Percentiles rank a stretch among this genome's conserved stretches.
Conservation (phyloP, 306 rosid species). For the Trifolium pratense region DNA sequence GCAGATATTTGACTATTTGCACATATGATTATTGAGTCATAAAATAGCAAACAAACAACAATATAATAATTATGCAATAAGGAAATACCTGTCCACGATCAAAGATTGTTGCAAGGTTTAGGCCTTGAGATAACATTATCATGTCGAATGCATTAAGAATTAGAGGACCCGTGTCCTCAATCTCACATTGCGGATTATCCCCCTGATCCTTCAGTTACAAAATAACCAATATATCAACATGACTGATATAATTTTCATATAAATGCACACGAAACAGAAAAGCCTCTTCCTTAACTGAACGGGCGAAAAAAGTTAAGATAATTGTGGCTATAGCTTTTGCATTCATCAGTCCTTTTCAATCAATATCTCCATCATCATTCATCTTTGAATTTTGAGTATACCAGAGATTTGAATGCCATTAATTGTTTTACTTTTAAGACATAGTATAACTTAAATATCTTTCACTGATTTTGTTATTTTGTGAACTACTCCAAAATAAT, state of each 20-base stretch:
- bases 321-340: slow-evolving; percentile 20
- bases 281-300: slow-evolving; percentile 5
- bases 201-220: slow-evolving; percentile 63
- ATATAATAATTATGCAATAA: slow-evolving; percentile 1
- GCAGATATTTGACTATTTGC: slow-evolving; percentile 1
- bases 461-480: slow-evolving; percentile 28
- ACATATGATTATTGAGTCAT: slow-evolving; percentile 18
- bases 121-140: slow-evolving; percentile 86
- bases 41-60: slow-evolving; percentile 18
- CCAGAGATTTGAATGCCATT: slow-evolving; percentile 1
- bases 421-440: slow-evolving; percentile 5
- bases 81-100: slow-evolving; percentile 76
- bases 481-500: slow-evolving; percentile 3
- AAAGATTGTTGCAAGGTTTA: slow-evolving; percentile 77
- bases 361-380: slow-evolving; percentile 4
- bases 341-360: slow-evolving; percentile 13
- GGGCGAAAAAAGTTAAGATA: slow-evolving; percentile 4
- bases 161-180: slow-evolving; percentile 69
- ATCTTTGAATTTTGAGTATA: slow-evolving; percentile 24
- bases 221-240: slow-evolving; percentile 36
- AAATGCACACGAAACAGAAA: slow-evolving; percentile 18
- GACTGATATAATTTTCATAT: slow-evolving; percentile 27
- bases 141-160: slow-evolving; percentile 86
- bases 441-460: slow-evolving; percentile 3
- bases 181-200: slow-evolving; percentile 52